These are phyloP conservation scores for Asterophora parasitica DNA, from an alignment of 768 basidiomycete species.

Conservation along the genomic window DNA sequence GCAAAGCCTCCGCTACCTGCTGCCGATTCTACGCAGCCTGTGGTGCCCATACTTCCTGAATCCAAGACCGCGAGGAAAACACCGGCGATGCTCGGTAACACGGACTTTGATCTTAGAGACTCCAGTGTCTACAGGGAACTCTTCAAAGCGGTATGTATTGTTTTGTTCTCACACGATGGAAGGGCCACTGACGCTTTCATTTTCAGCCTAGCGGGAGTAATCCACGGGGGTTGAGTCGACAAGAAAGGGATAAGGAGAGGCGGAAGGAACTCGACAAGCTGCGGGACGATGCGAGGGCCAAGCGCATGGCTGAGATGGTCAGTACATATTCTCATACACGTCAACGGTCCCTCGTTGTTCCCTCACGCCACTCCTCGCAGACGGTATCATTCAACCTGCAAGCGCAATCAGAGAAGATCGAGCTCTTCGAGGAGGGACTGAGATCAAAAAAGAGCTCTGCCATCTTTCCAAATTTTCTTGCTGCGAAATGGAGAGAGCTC, in stretches of 20 bases:
- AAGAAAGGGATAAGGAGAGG: constrained; percentile 61
- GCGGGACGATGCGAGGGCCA: constrained; percentile 64
- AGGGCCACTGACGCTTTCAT: background rate
- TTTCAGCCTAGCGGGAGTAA: constrained; percentile 38
- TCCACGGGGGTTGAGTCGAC: constrained; percentile 39
- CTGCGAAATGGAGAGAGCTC: constrained; percentile 51
- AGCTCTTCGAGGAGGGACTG: constrained; percentile 56
- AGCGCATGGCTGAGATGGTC: constrained; percentile 52
- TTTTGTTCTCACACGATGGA: background rate
- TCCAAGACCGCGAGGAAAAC: constrained; percentile 31
- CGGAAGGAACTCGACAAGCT: constrained; percentile 62
- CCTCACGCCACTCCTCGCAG: constrained; percentile 24
- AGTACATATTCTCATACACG: constrained; percentile 17
- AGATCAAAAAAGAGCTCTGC: constrained; percentile 46
- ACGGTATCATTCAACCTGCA: constrained; percentile 51
- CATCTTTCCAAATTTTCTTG: constrained; percentile 58
- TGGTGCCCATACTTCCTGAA: constrained; percentile 25
- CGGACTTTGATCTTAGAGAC: constrained; percentile 63
- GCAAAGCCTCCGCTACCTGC: constrained; percentile 22
- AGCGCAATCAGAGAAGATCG: constrained; percentile 55
- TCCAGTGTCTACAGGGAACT: constrained; percentile 57
- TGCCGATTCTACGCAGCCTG: constrained; percentile 21
- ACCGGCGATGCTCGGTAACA: constrained; percentile 38
- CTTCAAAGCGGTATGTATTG: constrained; percentile 47
- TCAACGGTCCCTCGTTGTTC: background rate